phyloP scores from a whole-genome alignment of 495 filamentous ascomycete genomes.

The Baudoinia panamericana region DNA sequence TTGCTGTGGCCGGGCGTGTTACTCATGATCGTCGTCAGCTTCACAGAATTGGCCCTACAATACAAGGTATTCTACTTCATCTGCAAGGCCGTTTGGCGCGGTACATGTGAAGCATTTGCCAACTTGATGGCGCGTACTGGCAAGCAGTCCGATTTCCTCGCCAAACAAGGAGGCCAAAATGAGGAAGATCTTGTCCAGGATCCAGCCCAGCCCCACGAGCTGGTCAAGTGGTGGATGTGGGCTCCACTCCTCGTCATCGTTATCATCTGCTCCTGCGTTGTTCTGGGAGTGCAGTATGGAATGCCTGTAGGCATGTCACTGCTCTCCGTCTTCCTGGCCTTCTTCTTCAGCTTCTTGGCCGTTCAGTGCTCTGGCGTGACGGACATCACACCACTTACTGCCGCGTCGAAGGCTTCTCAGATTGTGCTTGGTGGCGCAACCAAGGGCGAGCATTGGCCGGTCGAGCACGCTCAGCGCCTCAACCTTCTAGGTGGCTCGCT shows the following conservation, averaged over 20 bases:
- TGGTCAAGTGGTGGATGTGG: slow-evolving; percentile 54
- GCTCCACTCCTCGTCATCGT: slow-evolving; percentile 37
- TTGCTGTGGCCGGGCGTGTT: slow-evolving; percentile 55
- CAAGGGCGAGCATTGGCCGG: slow-evolving; percentile 32
- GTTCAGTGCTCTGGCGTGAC: slow-evolving; percentile 43
- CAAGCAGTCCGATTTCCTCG: slow-evolving; percentile 36
- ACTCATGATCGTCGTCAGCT: slow-evolving; percentile 48
- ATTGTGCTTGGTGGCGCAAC: slow-evolving; percentile 52
- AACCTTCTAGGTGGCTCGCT: slow-evolving; percentile 50
- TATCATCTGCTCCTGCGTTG: slow-evolving; percentile 42
- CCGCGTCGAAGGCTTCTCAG: slow-evolving; percentile 54
- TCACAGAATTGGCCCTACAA: slow-evolving; percentile 44
- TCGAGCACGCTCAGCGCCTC: slow-evolving; percentile 41
- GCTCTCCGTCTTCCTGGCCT: slow-evolving; percentile 46
- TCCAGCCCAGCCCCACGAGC: slow-evolving; percentile 39
- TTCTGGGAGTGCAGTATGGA: slow-evolving; percentile 47
- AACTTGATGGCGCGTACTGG: slow-evolving; percentile 28
- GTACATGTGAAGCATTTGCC: slow-evolving; percentile 35
- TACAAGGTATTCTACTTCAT: slow-evolving; percentile 46
- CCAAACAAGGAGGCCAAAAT: slow-evolving; percentile 30
- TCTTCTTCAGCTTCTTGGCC: slow-evolving; percentile 55
- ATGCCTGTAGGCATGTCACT: slow-evolving; percentile 48
- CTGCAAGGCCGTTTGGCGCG: slow-evolving; percentile 38
- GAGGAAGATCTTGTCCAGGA: slow-evolving; percentile 35
- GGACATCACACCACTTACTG: slow-evolving; percentile 50